Conservation (phyloP, 2,329 filamentous ascomycete species). For the Colletotrichum tropicicola region DNA sequence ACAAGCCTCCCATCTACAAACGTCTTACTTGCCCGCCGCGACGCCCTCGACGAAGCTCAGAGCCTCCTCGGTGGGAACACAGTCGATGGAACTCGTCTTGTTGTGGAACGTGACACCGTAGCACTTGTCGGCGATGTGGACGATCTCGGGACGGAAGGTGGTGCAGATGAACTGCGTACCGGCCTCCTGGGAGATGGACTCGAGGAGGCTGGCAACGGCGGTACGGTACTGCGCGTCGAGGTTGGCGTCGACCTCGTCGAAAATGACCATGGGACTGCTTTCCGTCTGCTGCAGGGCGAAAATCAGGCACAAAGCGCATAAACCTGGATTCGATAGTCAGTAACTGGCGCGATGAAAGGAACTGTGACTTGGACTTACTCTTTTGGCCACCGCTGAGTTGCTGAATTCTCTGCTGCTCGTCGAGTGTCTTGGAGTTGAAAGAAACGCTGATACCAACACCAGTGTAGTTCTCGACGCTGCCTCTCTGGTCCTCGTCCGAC, state of each 20-base stretch:
- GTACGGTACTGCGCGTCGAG: constrained; percentile 98
- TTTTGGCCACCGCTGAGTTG: constrained; percentile 98
- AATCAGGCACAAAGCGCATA: constrained; percentile 96
- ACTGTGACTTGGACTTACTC: constrained; percentile 65
- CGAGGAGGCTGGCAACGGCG: constrained; percentile 88
- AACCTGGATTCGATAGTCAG: constrained; percentile 60
- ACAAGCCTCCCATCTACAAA: neutral
- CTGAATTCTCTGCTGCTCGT: constrained; percentile 97
- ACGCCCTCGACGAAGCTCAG: constrained; percentile 95
- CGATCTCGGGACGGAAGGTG: constrained; percentile 96
- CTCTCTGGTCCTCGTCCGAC: constrained; percentile 73
- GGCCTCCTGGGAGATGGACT: constrained; percentile 76
- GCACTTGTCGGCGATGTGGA: constrained; percentile 94
- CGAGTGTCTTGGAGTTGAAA: constrained; percentile 95
- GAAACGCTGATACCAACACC: constrained; percentile 97
- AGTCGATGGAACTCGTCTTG: constrained; percentile 94
- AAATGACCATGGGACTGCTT: constrained; percentile 97
- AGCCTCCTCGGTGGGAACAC: constrained; percentile 86
- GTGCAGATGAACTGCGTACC: constrained; percentile 94
- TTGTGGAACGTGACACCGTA: constrained; percentile 95
- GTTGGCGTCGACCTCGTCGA: constrained; percentile 98
- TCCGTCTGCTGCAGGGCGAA: constrained; percentile 99
- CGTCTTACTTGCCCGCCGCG: constrained; percentile 29
- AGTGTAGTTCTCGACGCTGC: constrained; percentile 90
- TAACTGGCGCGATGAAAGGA: neutral